Evolutionary conservation across 140 eudicot species (phyloP), one percentile per base, ranked within the genome.

Genomic region (Cichorium intybus): DNA sequence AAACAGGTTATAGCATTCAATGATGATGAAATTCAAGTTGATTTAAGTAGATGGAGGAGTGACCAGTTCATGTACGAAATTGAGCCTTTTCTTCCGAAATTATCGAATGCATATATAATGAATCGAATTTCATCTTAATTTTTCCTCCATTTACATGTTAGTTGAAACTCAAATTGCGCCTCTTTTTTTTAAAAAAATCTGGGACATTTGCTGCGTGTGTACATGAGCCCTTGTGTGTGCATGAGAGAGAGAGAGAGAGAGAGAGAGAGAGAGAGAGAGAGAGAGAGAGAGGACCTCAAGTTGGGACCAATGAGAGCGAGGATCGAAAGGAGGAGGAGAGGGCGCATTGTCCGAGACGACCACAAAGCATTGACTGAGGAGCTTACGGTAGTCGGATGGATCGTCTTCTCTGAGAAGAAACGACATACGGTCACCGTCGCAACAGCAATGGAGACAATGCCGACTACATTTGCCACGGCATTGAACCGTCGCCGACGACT

Each of bases 321-420:
- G 78, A 33, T 72, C 71, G 18, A 59, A 77, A 28, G 46, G 61
- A 10, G 84, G 47, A 15, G 56, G 34, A 18, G 91, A 68, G 27
- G 97, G 95, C 15, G 95, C 95, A 52, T 78, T 59, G 7, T 74
- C 72, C 17, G 82, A 52, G n/a, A 87, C 77, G 31, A 91, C 89
- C 9, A 83, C 89, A 60, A 74, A 87, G 79, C 95, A 82, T 15
- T 66, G 67, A 7, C 21, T 59, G 64, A 91, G 64, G 22, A 91
- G 88, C 14, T 45, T 74, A 29, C 72, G 79, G 71, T 85, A 91
- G 21, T 87, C 89, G 14, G 73, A 2, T 3, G 91, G 78, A 47
- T 87, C 97, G 22, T 69, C 55, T 1, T 78, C 71, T 23, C 82
- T 54, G 21, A 84, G 22, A 12, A 87, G 79, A 31, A 60, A 81